Conservation (phyloP, 2,329 filamentous ascomycete species). For the Camptophora hylomeconis region DNA sequence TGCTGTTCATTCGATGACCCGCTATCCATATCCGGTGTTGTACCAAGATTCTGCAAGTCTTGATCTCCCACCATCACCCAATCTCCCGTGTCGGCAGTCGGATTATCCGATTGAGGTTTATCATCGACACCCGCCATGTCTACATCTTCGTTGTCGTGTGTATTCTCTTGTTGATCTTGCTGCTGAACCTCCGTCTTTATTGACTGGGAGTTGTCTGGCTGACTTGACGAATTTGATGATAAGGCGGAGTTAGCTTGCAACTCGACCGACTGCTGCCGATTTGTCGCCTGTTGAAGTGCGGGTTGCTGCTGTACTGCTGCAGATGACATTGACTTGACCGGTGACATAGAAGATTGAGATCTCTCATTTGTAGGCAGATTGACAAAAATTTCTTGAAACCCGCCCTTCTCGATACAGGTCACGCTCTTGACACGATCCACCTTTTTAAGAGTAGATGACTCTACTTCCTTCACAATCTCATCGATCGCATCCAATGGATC, state of each 20-base stretch:
- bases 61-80: slow-evolving; percentile 65
- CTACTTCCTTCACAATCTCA: slow-evolving; percentile 62
- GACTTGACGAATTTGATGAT: background rate
- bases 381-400: slow-evolving; percentile 46
- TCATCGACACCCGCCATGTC: slow-evolving; percentile 46
- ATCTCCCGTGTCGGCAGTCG: slow-evolving; percentile 35
- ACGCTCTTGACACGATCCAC: slow-evolving; percentile 52
- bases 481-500: slow-evolving; percentile 37
- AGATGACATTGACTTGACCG: slow-evolving; percentile 4
- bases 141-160: slow-evolving; percentile 30
- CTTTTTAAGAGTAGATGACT: slow-evolving; percentile 54
- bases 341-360: slow-evolving; percentile 1
- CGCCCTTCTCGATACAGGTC: slow-evolving; percentile 64
- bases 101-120: slow-evolving; percentile 6
- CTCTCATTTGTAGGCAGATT: too few relatives aligned
- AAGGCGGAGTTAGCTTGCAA: slow-evolving; percentile 9
- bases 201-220: slow-evolving; percentile 1
- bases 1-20: background rate
- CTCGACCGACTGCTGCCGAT: slow-evolving; percentile 27
- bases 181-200: background rate
- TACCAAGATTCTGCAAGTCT: too few relatives aligned
- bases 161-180: slow-evolving; percentile 5
- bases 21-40: too few relatives aligned
- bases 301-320: slow-evolving; percentile 27
- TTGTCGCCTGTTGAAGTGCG: slow-evolving; percentile 29